Evolutionary conservation across 805 yeast species (phyloP), one percentile per base, ranked within the genome.

Genomic region (Sugiyamaella mastotermitis): DNA sequence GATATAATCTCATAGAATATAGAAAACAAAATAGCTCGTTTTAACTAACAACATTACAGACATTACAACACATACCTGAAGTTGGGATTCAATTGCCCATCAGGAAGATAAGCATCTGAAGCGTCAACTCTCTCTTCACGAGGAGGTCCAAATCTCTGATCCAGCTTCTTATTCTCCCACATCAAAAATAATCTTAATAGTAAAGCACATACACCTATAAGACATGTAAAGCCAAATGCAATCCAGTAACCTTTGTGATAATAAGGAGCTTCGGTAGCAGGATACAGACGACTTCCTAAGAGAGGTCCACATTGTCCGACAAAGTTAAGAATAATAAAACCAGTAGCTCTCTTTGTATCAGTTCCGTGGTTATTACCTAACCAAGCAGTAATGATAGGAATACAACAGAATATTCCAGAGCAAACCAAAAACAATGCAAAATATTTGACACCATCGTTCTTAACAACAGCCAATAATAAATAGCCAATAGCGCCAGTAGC

Each of bases 261-360:
- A 16, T 30, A 33, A 5, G 57, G 57, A 3, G 39, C 54, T 6
- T 52, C 52, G 13, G 33, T 13, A 11, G 41, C 34, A 2, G 57
- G 57, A 38, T 48, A 56, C n/a, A 55, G 31, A 13, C 58, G 43
- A 3, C 60, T 55, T 11, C 61, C 61, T 5, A 56, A 43, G 23
- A 55, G 31, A 8, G 61, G 61, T 9, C 61, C 61, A 27, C 57
- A 56, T 37, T 56, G 61, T 21, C 61, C 61, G 9, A 54, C 42
- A 17, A 52, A 38, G 41, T 55, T 55, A 21, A 55, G 38, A 40
- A 56, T 15, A 13, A 56, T 55, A 35, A 53, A 46, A 2, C 57
- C 60, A 13, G 49, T 47, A 22, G 56, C 55, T 41, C 56, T 43
- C 21, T 46, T 43, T 10, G 58, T 41, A 29, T 56, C 60, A 11